Evolutionary conservation across 1,284 basidiomycete species (phyloP), one percentile per base, ranked within the genome.

Genomic region (Schizophyllum commune): DNA sequence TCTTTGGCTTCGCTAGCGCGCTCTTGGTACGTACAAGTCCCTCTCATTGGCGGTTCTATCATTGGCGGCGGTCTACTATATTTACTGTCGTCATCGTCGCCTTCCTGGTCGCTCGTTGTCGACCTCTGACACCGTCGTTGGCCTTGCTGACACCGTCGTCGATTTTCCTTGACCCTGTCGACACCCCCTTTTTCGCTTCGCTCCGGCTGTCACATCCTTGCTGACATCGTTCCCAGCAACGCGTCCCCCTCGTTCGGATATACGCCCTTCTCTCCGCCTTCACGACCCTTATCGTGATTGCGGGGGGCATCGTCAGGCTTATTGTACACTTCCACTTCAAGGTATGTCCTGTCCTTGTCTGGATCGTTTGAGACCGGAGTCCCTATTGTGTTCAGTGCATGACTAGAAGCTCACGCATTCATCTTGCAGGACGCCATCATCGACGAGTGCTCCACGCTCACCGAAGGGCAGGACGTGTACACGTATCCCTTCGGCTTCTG

Each of bases 261-360:
- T 88, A 88, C 67, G 77, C 84, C 0, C 75, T 82, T 57, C 66
- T 84, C 20, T 83, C 83, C 2, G 73, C 81, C 5, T 65, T 83
- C 4, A 81, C 80, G 6, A 73, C 82, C 20, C 66, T 86, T 39
- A 67, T 86, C 0, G 77, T 87, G 22, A 67, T 81, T 9, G 86
- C 72, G 0, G 74, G 81, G 0, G 83, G 82, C 5, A 72, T 91
- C 59, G 67, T 89, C 58, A 75, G 80, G 17, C 75, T 85, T 7
- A 71, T 91, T 6, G 73, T 82, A 0, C 91, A 92, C 68, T 92
- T 90, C 71, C 73, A 76, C 1, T 78, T 81, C 69, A 89, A 92
- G 82, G 85, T 80, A 62, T 5, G 72, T 60, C n/a, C n/a, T n/a
- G n/a, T 52, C 70, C 67, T 39, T 17, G 64, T 69, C 15, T 39